Percentiles rank a stretch among this genome's conserved stretches.
Conservation (phyloP, 2,329 filamentous ascomycete genomes). For the Neonectria faginata region DNA sequence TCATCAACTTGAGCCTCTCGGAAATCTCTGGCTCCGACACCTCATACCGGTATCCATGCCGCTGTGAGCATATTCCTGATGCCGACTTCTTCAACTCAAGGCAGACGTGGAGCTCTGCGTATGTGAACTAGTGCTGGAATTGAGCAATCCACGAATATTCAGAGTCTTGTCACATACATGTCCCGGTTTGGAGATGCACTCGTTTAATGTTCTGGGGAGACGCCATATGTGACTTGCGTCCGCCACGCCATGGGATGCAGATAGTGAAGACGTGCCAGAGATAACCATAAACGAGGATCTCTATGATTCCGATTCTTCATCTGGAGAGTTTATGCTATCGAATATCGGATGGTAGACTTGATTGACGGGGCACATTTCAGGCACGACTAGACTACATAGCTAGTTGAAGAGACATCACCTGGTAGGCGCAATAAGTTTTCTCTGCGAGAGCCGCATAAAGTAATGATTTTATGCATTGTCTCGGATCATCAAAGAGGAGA, state of each 20-base stretch:
- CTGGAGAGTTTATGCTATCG: not conserved
- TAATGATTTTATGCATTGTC: too few species aligned
- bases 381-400: too few species aligned
- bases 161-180: not conserved
- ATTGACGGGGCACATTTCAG: not conserved
- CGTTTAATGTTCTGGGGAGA: not conserved
- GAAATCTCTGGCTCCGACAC: not conserved
- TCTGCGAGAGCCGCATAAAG: too few species aligned
- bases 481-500: conserved; percentile 56
- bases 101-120: not conserved
- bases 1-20: not conserved
- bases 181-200: not conserved
- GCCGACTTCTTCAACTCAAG: not conserved
- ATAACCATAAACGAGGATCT: not conserved
- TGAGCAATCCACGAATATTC: not conserved
- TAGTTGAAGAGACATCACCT: not conserved
- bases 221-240: not conserved
- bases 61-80: not conserved
- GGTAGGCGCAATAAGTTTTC: not conserved
- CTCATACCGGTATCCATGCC: not conserved
- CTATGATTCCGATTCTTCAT: not conserved
- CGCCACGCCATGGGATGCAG: not conserved
- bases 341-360: too few species aligned
- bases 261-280: not conserved
- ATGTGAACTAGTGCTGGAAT: not conserved